These are phyloP conservation scores for Geum urbanum DNA, from an alignment of 306 rosid species.

Conservation along the genomic window DNA sequence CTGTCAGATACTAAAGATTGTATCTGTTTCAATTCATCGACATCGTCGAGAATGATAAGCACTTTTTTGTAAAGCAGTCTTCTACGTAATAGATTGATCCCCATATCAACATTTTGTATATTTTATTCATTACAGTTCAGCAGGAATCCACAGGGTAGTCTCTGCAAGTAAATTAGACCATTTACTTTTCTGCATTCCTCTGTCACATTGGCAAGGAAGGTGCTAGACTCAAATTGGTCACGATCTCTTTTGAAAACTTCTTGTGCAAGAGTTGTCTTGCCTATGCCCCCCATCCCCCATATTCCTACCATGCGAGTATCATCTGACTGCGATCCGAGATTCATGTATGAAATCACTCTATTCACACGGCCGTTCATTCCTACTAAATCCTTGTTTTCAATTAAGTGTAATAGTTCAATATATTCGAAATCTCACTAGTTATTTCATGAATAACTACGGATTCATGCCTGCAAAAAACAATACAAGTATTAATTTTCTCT, in stretches of 20 bases:
- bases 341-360: background rate
- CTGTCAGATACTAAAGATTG: background rate
- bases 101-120: background rate
- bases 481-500: background rate
- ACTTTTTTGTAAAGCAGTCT: background rate
- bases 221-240: background rate
- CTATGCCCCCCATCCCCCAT: background rate
- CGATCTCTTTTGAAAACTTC: too few relatives aligned
- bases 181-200: background rate
- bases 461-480: background rate
- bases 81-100: background rate
- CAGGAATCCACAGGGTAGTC: background rate
- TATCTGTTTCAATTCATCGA: background rate
- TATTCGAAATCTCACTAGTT: background rate
- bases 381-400: background rate
- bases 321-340: background rate
- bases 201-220: background rate
- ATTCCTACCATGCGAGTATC: background rate
- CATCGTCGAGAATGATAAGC: conserved; percentile 13
- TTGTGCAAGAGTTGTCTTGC: conserved; percentile 4
- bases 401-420: background rate
- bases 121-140: background rate
- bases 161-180: background rate
- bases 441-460: background rate
- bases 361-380: background rate